phyloP scores from a whole-genome alignment of 1,284 basidiomycete genomes.

The Cyathus olla region DNA sequence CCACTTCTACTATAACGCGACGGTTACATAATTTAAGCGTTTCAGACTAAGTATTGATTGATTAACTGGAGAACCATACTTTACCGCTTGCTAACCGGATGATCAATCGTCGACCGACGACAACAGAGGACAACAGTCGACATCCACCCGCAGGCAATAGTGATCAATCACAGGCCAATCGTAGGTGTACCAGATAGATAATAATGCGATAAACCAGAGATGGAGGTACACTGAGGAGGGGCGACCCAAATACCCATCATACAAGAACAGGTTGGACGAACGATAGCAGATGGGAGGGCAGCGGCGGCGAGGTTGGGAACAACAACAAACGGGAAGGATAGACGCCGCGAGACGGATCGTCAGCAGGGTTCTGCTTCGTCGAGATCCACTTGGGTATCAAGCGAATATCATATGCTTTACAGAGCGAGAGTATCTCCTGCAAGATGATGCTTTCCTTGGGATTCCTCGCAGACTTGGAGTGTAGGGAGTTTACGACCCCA shows the following conservation, averaged over 20 bases:
- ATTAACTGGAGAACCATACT: too few relatives aligned
- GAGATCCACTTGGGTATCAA: slow-evolving; percentile 20
- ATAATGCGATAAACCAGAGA: too few relatives aligned
- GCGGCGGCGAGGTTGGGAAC: slow-evolving; percentile 7
- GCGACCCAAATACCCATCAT: not conserved
- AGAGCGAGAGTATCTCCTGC: slow-evolving; percentile 9
- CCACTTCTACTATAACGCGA: too few relatives aligned
- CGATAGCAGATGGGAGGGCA: slow-evolving; percentile 13
- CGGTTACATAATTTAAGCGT: too few relatives aligned
- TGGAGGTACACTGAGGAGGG: too few relatives aligned
- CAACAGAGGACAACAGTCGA: too few relatives aligned
- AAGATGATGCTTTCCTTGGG: slow-evolving; percentile 8
- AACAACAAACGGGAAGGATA: slow-evolving; percentile 11
- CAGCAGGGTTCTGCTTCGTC: slow-evolving; percentile 24
- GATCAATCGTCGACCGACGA: too few relatives aligned
- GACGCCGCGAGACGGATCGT: slow-evolving; percentile 21
- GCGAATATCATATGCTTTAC: slow-evolving; percentile 14
- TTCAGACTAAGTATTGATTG: too few relatives aligned
- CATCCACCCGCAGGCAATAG: too few relatives aligned
- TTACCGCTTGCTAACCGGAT: too few relatives aligned
- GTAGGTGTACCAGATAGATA: too few relatives aligned
- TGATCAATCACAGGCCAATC: too few relatives aligned
- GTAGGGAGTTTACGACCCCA: slow-evolving; percentile 22
- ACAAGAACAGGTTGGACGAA: slow-evolving; percentile 7
- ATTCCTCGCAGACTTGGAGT: not conserved